Evolutionary conservation across 2,329 filamentous ascomycete species (phyloP).

Genomic region (Sporothrix brunneoviolacea): DNA sequence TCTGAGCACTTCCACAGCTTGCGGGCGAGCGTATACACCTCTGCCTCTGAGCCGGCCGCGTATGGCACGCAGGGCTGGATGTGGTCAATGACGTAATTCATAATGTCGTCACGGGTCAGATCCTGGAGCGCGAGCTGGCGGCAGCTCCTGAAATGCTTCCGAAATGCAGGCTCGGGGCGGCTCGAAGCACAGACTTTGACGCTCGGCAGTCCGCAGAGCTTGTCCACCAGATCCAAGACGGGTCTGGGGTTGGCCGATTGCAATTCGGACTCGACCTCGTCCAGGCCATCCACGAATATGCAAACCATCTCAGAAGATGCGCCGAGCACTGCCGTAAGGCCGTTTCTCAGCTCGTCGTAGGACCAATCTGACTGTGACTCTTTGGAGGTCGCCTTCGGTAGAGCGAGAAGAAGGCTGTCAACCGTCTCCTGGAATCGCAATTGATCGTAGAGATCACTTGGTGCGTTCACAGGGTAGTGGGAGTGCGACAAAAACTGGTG

Average conservation of each 20-base stretch:
- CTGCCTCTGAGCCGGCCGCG: not conserved
- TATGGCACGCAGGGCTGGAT: not conserved
- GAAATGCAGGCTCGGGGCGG: slow-evolving; percentile 1
- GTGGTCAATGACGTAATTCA: not conserved
- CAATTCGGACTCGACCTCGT: not conserved
- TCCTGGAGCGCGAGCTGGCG: not conserved
- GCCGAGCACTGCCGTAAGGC: not conserved
- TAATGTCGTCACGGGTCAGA: not conserved
- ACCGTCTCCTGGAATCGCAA: not conserved
- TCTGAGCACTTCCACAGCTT: not conserved
- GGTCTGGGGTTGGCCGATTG: not conserved
- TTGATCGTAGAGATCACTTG: too few species aligned
- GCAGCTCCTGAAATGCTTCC: not conserved
- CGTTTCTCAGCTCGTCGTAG: not conserved
- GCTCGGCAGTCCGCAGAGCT: not conserved
- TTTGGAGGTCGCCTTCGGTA: not conserved
- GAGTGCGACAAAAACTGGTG: not conserved
- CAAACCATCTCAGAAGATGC: not conserved
- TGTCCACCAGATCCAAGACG: not conserved
- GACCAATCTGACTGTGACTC: not conserved
- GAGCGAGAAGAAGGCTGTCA: not conserved
- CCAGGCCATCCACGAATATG: not conserved
- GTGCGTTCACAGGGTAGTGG: too few species aligned
- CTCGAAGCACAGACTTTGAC: slow-evolving; percentile 4
- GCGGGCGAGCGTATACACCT: not conserved